Conservation (phyloP, 2,329 filamentous ascomycete genomes). For the Ceratocystis lukuohia region DNA sequence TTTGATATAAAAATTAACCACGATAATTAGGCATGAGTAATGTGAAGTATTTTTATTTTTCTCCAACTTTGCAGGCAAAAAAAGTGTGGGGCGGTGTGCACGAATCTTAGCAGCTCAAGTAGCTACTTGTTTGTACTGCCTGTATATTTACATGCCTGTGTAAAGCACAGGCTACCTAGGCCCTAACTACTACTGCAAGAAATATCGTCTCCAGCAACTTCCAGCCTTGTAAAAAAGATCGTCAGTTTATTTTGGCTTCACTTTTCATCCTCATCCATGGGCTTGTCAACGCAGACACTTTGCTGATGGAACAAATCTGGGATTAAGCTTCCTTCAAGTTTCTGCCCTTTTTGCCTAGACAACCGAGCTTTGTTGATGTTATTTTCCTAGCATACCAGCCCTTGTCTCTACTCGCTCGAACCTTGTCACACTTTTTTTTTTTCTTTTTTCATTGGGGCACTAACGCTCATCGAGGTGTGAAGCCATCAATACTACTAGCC, state of each 20-base stretch:
- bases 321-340: constrained; percentile 11
- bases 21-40: neutral
- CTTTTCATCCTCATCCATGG: too few species aligned
- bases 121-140: neutral
- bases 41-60: constrained; percentile 14
- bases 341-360: constrained; percentile 4
- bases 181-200: neutral
- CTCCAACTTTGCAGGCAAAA: constrained; percentile 7
- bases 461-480: neutral
- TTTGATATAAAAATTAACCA: too few species aligned
- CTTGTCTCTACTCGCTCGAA: neutral
- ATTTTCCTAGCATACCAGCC: neutral
- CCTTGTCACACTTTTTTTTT: neutral
- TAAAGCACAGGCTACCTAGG: neutral
- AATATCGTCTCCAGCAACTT: too few species aligned
- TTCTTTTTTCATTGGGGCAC: neutral
- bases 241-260: too few species aligned
- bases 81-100: constrained; percentile 14
- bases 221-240: too few species aligned
- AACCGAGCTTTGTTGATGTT: constrained; percentile 6
- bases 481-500: neutral
- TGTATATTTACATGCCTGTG: neutral
- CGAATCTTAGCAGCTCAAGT: constrained; percentile 4
- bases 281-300: too few species aligned
- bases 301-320: neutral